These are phyloP conservation scores for Penicillium verhagenii DNA, from an alignment of 495 filamentous ascomycete genomes.

Conservation along the genomic window DNA sequence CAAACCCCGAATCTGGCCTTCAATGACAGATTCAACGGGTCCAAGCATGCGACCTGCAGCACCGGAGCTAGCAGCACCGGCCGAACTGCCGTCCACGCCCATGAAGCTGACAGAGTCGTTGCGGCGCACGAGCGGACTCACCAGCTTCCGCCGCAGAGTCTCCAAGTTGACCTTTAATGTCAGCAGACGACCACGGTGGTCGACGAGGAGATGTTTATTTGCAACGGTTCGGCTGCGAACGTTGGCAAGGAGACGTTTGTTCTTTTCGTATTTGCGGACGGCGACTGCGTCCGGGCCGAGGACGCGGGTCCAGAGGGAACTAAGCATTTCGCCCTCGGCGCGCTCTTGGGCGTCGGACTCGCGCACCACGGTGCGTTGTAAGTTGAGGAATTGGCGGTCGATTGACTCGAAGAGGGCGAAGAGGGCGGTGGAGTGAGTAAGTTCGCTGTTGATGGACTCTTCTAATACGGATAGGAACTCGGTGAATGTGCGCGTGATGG, in stretches of 20 bases:
- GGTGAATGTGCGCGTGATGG: constrained; percentile 81
- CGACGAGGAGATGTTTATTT: constrained; percentile 81
- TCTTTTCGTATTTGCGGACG: constrained; percentile 85
- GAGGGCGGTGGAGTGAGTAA: constrained; percentile 70
- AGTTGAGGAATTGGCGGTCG: constrained; percentile 82
- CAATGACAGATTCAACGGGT: constrained; percentile 53
- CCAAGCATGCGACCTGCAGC: constrained; percentile 55
- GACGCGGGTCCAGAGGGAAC: constrained; percentile 80
- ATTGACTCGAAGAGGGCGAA: constrained; percentile 84
- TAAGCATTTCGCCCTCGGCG: constrained; percentile 74
- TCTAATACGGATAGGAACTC: constrained; percentile 86
- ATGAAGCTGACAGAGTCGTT: constrained; percentile 52
- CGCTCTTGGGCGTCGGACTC: constrained; percentile 78
- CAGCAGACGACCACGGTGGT: constrained; percentile 76
- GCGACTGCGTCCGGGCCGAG: constrained; percentile 68
- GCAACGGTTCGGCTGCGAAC: constrained; percentile 77
- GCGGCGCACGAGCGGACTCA: constrained; percentile 74
- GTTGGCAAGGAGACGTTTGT: constrained; percentile 68
- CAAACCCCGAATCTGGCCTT: constrained; percentile 79
- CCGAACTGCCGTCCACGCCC: constrained; percentile 28
- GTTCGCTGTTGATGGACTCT: constrained; percentile 80
- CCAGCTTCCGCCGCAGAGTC: constrained; percentile 69
- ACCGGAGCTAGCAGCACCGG: constrained; percentile 31
- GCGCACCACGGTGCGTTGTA: constrained; percentile 80
- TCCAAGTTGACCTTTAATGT: constrained; percentile 81